A percentile compares a stretch with the other conserved stretches of the same genome.
Conservation (phyloP, 148 eudicot genomes). For the Chenopodium quinoa region DNA sequence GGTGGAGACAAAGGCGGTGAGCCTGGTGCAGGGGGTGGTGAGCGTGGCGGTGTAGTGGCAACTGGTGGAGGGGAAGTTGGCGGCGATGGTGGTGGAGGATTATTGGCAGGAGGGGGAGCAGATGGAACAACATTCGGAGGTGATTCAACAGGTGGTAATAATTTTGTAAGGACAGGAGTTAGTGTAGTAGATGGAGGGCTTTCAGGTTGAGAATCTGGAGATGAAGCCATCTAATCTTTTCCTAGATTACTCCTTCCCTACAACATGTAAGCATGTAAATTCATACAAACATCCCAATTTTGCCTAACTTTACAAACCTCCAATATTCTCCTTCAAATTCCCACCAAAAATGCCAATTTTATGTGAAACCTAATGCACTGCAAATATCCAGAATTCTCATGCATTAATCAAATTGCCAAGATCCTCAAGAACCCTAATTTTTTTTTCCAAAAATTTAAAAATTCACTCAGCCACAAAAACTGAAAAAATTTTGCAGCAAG, state of each 20-base stretch:
- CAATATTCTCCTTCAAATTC: slow-evolving; percentile 17
- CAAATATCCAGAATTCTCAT: slow-evolving; percentile 26
- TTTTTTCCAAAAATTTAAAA: neutral
- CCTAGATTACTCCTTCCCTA: slow-evolving; percentile 21
- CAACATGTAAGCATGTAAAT: slow-evolving; percentile 29
- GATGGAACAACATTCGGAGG: slow-evolving; percentile 18
- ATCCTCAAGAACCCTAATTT: slow-evolving; percentile 16
- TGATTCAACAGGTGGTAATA: neutral
- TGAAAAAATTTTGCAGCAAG: neutral
- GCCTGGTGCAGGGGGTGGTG: slow-evolving; percentile 25
- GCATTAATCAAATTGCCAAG: slow-evolving; percentile 21
- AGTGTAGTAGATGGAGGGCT: slow-evolving; percentile 24
- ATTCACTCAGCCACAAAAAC: slow-evolving; percentile 15
- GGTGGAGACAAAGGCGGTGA: slow-evolving; percentile 4
- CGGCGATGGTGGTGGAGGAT: slow-evolving; percentile 24
- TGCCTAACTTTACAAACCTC: slow-evolving; percentile 14
- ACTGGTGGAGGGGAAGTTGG: slow-evolving; percentile 11
- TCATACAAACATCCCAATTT: slow-evolving; percentile 28
- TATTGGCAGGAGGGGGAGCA: slow-evolving; percentile 28
- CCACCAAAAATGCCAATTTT: slow-evolving; percentile 13
- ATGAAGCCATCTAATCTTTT: slow-evolving; percentile 48
- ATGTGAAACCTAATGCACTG: slow-evolving; percentile 20
- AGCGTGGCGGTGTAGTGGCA: slow-evolving; percentile 11
- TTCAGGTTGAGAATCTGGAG: slow-evolving; percentile 44
- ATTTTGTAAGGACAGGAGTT: slow-evolving; percentile 16